Evolutionary conservation across 441 rosid genomes (phyloP), one percentile per base, ranked within the genome.

Genomic region (Populus trichocarpa): DNA sequence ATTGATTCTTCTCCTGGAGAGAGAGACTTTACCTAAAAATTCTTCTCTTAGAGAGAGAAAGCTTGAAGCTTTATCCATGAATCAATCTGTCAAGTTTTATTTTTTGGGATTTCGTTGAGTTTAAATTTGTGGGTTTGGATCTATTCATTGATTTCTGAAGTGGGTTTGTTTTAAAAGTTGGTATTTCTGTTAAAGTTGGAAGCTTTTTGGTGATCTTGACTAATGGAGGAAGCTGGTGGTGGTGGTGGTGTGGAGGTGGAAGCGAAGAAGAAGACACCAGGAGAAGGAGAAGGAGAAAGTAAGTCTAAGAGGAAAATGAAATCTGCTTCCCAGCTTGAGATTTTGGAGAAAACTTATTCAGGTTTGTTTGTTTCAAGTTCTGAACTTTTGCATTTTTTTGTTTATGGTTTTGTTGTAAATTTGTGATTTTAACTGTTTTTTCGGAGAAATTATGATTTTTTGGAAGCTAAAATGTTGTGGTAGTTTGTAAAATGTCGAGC

Each of bases 251-350:
- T 63, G 23, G 85, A 74, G 12, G 91, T 86, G 53, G 88, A 73
- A 46, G 90, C 89, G 84, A 92, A 87, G 85, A 90, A 79, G 87
- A 87, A 86, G 85, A 84, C 92, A 20, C 83, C 85, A 77, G 96
- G 89, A 76, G 91, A 77, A 36, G 96, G 89, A 76, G 91, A 77
- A 36, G 90, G 86, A 33, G 83, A 66, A 57, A 57, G 66, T 70
- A 93, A 89, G 90, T 90, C 98, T 69, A 95, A 93, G 82, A 91
- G 99, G 25, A 94, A 93, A 90, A 95, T 95, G 99, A 93, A 95
- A 80, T 93, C 98, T 79, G 96, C 98, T 26, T 91, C 85, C 78
- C 98, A 95, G 84, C 96, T 95, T 33, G 90, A 92, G 74, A 84
- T 87, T 57, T 86, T 95, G 0, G 99, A 95, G 89, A 91, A 87